These are phyloP conservation scores for Mycena vulgaris DNA, from an alignment of 768 basidiomycete genomes.

Conservation along the genomic window DNA sequence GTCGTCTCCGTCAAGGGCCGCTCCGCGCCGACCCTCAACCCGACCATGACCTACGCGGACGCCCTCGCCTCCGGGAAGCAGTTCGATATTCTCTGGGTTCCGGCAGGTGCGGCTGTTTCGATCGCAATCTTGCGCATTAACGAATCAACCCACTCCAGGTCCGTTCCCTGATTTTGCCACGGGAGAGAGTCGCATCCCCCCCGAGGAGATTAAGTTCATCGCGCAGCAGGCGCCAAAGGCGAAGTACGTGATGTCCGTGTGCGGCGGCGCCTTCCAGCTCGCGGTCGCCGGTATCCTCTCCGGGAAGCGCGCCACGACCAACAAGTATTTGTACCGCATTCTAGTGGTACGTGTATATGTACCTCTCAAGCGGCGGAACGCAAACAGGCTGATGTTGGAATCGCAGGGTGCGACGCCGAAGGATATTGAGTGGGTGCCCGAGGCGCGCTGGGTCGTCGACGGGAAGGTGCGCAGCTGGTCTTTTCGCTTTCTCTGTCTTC, in stretches of 20 bases:
- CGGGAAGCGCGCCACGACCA: slow-evolving; percentile 55
- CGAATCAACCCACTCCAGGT: background rate
- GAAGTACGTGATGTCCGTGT: slow-evolving; percentile 52
- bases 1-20: slow-evolving; percentile 26
- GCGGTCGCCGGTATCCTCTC: too few species aligned
- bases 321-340: slow-evolving; percentile 49
- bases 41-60: slow-evolving; percentile 34
- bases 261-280: too few species aligned
- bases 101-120: slow-evolving; percentile 25
- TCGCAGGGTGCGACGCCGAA: slow-evolving; percentile 37
- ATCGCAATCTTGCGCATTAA: too few species aligned
- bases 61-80: slow-evolving; percentile 32
- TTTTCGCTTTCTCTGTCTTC: too few species aligned
- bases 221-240: slow-evolving; percentile 45
- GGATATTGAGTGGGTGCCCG: slow-evolving; percentile 51
- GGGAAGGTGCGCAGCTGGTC: too few species aligned
- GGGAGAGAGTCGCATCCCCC: slow-evolving; percentile 9
- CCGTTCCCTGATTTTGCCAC: slow-evolving; percentile 21
- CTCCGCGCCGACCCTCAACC: slow-evolving; percentile 27
- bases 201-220: slow-evolving; percentile 42
- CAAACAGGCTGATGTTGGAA: background rate
- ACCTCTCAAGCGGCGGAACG: background rate
- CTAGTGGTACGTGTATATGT: slow-evolving; percentile 40
- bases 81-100: slow-evolving; percentile 39
- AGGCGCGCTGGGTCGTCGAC: slow-evolving; percentile 53